phyloP scores from a whole-genome alignment of 352 stramenopile species.

The Plasmopara muralis region DNA sequence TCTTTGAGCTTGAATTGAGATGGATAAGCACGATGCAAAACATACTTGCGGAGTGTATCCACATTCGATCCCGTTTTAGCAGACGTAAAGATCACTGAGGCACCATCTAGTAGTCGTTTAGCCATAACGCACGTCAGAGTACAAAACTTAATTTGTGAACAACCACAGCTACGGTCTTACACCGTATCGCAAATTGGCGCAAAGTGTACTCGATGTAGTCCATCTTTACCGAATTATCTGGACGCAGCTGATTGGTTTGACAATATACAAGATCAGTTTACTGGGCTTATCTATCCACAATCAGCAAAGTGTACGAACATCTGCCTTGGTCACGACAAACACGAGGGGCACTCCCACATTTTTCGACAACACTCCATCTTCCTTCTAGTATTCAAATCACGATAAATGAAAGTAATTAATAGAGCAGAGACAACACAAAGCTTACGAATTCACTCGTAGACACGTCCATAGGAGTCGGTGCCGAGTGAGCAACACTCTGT shows the following conservation, averaged over 20 bases:
- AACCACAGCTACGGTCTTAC: conserved; percentile 24
- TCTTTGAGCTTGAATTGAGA: conserved; percentile 64
- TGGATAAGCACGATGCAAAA: conserved; percentile 63
- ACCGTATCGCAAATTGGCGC: conserved; percentile 71
- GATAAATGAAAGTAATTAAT: background rate
- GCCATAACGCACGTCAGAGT: background rate
- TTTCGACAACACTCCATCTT: conserved; percentile 71
- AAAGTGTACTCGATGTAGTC: conserved; percentile 81
- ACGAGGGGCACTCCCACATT: conserved; percentile 73
- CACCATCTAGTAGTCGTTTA: conserved; percentile 40
- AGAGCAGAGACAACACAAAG: conserved; percentile 1
- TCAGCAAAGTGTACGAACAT: conserved; percentile 33
- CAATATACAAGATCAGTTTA: background rate
- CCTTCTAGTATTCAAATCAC: conserved; percentile 29
- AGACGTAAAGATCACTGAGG: conserved; percentile 74
- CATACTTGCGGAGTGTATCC: conserved; percentile 67
- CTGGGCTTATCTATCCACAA: background rate
- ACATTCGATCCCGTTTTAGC: conserved; percentile 70
- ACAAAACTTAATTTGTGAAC: too few relatives aligned
- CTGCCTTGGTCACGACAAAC: conserved; percentile 66
- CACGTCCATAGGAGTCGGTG: conserved; percentile 39
- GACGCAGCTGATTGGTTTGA: conserved; percentile 33
- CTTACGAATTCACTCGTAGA: conserved; percentile 66
- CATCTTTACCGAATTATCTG: conserved; percentile 80
- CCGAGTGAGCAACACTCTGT: conserved; percentile 53